Conservation (phyloP, 441 rosid species). For the Arabidopsis lyrata region DNA sequence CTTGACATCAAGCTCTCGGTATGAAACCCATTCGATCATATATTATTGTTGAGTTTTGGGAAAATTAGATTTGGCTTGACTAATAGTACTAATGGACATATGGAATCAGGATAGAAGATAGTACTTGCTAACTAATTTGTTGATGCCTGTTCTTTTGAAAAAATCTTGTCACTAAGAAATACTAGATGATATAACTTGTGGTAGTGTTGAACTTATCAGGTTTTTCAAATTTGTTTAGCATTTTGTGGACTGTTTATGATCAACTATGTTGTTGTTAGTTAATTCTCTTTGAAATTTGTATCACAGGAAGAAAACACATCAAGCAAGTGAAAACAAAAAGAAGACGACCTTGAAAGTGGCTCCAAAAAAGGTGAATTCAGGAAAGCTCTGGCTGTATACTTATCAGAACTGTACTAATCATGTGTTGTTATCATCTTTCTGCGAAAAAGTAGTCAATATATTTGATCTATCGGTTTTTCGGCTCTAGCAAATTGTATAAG, state of each 20-base stretch:
- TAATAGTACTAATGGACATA: conserved; percentile 26
- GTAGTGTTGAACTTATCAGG: conserved; percentile 11
- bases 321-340: conserved; percentile 29
- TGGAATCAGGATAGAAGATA: conserved; percentile 23
- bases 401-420: conserved; percentile 23
- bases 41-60: conserved; percentile 9
- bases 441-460: background rate
- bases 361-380: conserved; percentile 53
- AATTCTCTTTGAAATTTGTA: conserved; percentile 29
- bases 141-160: conserved; percentile 8
- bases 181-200: conserved; percentile 18
- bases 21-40: conserved; percentile 10
- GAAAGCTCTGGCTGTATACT: conserved; percentile 18
- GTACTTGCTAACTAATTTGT: background rate
- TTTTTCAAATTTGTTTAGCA: conserved; percentile 9
- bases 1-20: conserved; percentile 45
- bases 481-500: conserved; percentile 12
- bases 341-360: conserved; percentile 49
- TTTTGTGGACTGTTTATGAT: background rate
- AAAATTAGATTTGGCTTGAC: conserved; percentile 3
- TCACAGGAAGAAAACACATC: conserved; percentile 49
- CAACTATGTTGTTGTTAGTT: conserved; percentile 12
- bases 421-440: conserved; percentile 19
- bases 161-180: background rate
- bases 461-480: background rate